phyloP scores from a whole-genome alignment of 257 asterid species.

The Solanum piurae region DNA sequence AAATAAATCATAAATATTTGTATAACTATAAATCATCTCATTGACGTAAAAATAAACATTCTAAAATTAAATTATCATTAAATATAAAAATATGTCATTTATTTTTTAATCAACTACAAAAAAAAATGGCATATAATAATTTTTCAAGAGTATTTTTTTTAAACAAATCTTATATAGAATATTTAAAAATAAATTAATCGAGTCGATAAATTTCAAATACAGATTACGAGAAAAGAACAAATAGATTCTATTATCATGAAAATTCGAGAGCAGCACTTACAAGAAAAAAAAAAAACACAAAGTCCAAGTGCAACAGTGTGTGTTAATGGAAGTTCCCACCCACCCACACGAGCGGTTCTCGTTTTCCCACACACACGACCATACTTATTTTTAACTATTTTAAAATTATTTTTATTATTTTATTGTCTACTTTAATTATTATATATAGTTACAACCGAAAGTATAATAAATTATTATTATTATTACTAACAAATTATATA shows the following conservation, averaged over 20 bases:
- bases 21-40: too few relatives aligned
- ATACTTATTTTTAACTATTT: neutral
- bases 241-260: conserved; percentile 13
- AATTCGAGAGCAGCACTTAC: neutral
- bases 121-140: too few relatives aligned
- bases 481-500: neutral
- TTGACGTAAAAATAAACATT: too few relatives aligned
- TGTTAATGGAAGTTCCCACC: conserved; percentile 8
- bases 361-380: conserved; percentile 8
- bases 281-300: neutral
- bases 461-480: neutral
- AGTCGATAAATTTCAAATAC: too few relatives aligned
- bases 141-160: too few relatives aligned
- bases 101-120: neutral
- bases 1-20: too few relatives aligned
- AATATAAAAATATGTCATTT: too few relatives aligned
- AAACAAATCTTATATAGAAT: too few relatives aligned
- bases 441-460: neutral
- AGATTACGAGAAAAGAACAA: neutral
- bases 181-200: too few relatives aligned
- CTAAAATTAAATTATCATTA: too few relatives aligned
- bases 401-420: too few relatives aligned
- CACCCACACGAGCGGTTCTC: conserved; percentile 29
- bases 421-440: neutral
- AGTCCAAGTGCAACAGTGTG: conserved; percentile 9